Base-by-base conservation (phyloP, 768 basidiomycete genomes). In the Pisolithus albus region DNA sequence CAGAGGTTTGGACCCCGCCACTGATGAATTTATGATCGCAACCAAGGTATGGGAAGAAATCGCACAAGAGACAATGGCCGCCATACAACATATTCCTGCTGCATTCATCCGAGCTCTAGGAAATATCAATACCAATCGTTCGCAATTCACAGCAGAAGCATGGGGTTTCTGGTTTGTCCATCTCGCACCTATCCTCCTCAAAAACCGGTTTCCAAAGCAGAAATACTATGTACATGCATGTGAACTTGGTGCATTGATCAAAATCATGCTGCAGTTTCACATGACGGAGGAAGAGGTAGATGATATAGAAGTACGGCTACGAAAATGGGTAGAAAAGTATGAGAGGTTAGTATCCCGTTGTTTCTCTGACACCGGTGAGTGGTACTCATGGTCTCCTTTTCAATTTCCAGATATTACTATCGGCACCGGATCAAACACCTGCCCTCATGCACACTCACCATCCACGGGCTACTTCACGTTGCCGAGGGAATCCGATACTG, bases 31-130 rank as follows among this genome's bases (percentile, higher is more conserved):
- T 36, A 46, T 59, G 4, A 53, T 75, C 15, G 18, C 28, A 0
- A 38, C 42, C 0, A 49, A 57, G 3, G 63, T 76, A 1, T 77
- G 76, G 77, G 62, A 74, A 19, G 68, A 64, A 0, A 69, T 79
- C 39, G 70, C 75, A 0, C 46, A 53, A 4, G 72, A 64, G 26
- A 70, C 68, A 0, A 51, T 50, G n/a, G 54, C 44, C 7, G 52
- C 61, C 5, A 48, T 56, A 8, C 10, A 57, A 45, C 3, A 61
- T 54, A 40, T 73, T 62, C 19, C 68, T 43, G 65, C 61, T 0
- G 68, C 71, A 55, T 56, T 59, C 16, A 51, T 74, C 2, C 49
- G 63, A 18, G 51, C 53, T 1, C 51, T 61, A 2, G 64, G 68
- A 0, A 72, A 76, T 52, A 70, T 75, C 2, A 45, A 63, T 15